A percentile compares a stretch with the other conserved stretches of the same genome.
These are phyloP conservation scores for Penicillium turbatum DNA, from an alignment of 495 filamentous ascomycete genomes.

Conservation along the genomic window DNA sequence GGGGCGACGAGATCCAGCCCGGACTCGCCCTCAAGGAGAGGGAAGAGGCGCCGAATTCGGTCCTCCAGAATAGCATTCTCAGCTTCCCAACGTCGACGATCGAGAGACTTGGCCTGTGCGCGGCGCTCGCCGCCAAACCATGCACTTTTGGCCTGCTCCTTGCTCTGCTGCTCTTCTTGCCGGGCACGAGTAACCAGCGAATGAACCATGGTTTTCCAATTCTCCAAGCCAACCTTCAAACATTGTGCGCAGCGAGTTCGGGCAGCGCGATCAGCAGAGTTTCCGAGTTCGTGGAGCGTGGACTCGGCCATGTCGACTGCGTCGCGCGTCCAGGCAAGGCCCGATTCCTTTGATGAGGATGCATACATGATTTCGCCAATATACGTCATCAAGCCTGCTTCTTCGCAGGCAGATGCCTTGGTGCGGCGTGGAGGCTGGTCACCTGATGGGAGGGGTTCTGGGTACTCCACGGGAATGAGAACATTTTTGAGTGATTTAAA, in stretches of 20 bases:
- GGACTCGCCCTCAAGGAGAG: conserved; percentile 32
- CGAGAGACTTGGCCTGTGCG: conserved; percentile 24
- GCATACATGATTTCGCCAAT: conserved; percentile 93
- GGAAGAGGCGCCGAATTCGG: conserved; percentile 28
- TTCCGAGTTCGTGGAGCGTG: conserved; percentile 33
- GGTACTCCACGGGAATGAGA: conserved; percentile 55
- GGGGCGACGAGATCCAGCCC: conserved; percentile 30
- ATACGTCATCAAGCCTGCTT: conserved; percentile 80
- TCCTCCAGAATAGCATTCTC: conserved; percentile 42
- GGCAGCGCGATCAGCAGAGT: conserved; percentile 38
- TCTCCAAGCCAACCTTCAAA: conserved; percentile 62
- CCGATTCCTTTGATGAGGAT: conserved; percentile 55
- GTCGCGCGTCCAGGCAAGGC: conserved; percentile 80
- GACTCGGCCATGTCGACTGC: conserved; percentile 66
- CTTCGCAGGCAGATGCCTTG: conserved; percentile 64
- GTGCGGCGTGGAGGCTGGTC: conserved; percentile 58
- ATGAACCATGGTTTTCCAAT: conserved; percentile 70
- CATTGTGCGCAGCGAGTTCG: conserved; percentile 66
- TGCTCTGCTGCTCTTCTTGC: conserved; percentile 35
- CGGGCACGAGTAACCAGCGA: conserved; percentile 50
- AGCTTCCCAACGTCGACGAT: conserved; percentile 38
- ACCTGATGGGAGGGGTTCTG: conserved; percentile 60
- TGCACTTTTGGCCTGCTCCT: conserved; percentile 35
- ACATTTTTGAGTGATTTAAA: conserved; percentile 37
- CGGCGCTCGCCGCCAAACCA: conserved; percentile 47